phyloP scores from a whole-genome alignment of 2,329 filamentous ascomycete genomes.

The Blastomyces emzantsi region DNA sequence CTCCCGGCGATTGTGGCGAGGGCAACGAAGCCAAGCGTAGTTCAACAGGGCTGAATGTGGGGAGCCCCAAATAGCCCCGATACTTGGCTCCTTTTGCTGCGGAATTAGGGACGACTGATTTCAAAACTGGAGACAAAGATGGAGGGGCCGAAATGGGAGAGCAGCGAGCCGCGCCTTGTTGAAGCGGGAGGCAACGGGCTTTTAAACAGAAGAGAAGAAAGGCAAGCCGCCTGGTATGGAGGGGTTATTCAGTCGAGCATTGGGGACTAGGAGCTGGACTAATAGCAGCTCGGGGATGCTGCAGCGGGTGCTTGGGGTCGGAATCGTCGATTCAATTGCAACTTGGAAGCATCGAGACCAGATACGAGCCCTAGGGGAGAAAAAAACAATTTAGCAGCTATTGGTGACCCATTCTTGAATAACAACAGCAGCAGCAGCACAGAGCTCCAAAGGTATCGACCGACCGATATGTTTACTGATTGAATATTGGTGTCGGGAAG shows the following conservation, averaged over 20 bases:
- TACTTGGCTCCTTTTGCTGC: background rate
- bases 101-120: background rate
- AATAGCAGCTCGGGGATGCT: background rate
- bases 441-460: background rate
- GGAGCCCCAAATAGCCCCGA: background rate
- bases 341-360: background rate
- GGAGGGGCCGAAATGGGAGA: background rate
- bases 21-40: background rate
- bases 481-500: background rate
- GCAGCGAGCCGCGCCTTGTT: background rate
- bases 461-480: background rate
- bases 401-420: background rate
- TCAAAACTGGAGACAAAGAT: background rate
- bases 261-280: background rate
- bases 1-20: background rate
- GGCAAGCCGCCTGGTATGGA: background rate
- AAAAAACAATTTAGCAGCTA: background rate
- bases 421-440: background rate
- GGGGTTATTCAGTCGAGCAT: background rate
- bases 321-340: background rate
- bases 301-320: background rate
- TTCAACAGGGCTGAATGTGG: conserved; percentile 10
- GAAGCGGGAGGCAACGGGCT: background rate
- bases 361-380: background rate
- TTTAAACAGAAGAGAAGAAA: background rate